phyloP scores from a whole-genome alignment of 2,329 filamentous ascomycete species.

The Fusarium illudens region DNA sequence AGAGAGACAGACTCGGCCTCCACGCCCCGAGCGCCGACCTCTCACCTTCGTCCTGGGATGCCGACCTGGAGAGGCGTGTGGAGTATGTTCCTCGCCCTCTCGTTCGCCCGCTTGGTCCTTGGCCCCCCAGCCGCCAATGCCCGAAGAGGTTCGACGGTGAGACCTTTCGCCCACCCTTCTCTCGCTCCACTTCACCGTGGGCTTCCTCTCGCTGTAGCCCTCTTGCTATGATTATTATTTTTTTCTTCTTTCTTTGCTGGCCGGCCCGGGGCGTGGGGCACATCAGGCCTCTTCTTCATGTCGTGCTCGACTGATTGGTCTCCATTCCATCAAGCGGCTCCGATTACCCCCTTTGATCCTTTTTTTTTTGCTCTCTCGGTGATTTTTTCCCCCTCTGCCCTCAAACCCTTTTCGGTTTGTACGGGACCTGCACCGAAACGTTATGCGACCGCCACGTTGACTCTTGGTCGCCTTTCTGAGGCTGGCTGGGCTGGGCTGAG shows the following conservation, averaged over 20 bases:
- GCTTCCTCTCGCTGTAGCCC: constrained; percentile 14
- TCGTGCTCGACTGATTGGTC: constrained; percentile 48
- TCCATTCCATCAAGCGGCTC: constrained; percentile 39
- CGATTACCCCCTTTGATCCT: constrained; percentile 19
- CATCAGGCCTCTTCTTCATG: constrained; percentile 37
- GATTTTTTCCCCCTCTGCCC: constrained; percentile 1
- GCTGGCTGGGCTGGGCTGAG: background rate
- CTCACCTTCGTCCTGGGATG: constrained; percentile 24
- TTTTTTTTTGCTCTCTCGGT: constrained; percentile 10
- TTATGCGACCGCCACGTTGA: constrained; percentile 20
- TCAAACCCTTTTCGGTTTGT: constrained; percentile 12
- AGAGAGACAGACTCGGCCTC: constrained; percentile 26
- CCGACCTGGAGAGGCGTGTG: constrained; percentile 18
- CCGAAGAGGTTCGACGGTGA: constrained; percentile 39
- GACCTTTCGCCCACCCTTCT: constrained; percentile 38
- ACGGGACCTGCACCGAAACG: constrained; percentile 1
- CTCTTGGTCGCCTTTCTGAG: constrained; percentile 2
- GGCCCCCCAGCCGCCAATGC: constrained; percentile 27
- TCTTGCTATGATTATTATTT: constrained; percentile 5
- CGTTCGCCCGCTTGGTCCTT: constrained; percentile 35
- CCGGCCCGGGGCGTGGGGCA: constrained; percentile 45
- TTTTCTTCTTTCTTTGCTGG: constrained; percentile 6
- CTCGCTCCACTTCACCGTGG: constrained; percentile 36
- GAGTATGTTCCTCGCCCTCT: constrained; percentile 6
- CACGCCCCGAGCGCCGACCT: constrained; percentile 38